Base-by-base conservation (phyloP, 2,329 filamentous ascomycete species). In the Onygenales sp. region DNA sequence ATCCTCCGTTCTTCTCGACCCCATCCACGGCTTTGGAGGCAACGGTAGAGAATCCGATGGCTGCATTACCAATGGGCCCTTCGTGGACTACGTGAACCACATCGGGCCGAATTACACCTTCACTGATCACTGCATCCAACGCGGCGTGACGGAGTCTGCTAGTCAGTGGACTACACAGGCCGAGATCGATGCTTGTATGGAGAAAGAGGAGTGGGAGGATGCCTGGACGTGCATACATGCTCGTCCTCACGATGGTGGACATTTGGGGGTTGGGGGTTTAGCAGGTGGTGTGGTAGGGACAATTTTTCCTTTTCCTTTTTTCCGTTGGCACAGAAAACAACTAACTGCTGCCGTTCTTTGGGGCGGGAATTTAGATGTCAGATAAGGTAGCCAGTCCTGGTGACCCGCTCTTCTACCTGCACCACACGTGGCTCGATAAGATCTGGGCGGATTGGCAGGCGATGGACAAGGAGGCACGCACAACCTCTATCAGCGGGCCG, bases 401-500 rank as follows among this genome's bases (percentile, higher is more conserved):
- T 10, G 73, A 76, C 44, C 72, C 71, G 5, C 60, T 59, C 36
- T 76, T 76, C 61, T 76, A 65, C 55, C 61, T 75, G 8, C 73
- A 75, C 56, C 73, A 76, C 56, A 65, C 65, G 1, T 66, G 67
- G 58, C 70, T 76, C 32, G 74, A 77, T 54, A 63, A 72, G 9
- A 59, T 66, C 5, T 77, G 66, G 61, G 73, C 69, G 70, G 71
- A 68, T 6, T 77, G 74, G 74, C 74, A 77, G 58, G 73, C 31
- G 2, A 13, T 47, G 34, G 39, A 52, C 44, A 32, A 33, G 10
- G 14, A 37, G 13, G 14, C 17, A 10, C 14, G 50, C 21, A 14
- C 33, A 14, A 47, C 45, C 21, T 10, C 34, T 14, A 52, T 52
- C 14, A 47, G 50, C 32, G 50, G 50, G 14, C 48, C 32, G 8